Evolutionary conservation across 352 stramenopile species (phyloP).

Genomic region (Pythium rishiriense): DNA sequence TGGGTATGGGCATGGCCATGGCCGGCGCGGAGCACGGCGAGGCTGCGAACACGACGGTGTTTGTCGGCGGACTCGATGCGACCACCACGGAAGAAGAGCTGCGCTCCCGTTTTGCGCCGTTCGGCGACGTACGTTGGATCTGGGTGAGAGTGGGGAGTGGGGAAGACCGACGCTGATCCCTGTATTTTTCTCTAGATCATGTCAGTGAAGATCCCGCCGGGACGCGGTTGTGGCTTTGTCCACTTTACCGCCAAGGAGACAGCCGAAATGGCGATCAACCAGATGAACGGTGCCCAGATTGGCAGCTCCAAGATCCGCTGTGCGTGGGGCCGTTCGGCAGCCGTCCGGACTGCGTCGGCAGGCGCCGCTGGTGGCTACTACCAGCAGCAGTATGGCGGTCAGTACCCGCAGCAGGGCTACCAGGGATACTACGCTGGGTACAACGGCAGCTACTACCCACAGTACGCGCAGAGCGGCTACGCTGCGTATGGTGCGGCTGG

Average conservation of each 20-base stretch:
- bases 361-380: slow-evolving; percentile 42
- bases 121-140: slow-evolving; percentile 79
- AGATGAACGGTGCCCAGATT: slow-evolving; percentile 88
- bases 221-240: slow-evolving; percentile 90
- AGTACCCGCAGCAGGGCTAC: slow-evolving; percentile 39
- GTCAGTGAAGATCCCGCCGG: slow-evolving; percentile 83
- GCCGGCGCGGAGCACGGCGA: slow-evolving; percentile 45
- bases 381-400: slow-evolving; percentile 44
- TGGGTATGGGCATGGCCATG: slow-evolving; percentile 22
- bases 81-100: slow-evolving; percentile 85
- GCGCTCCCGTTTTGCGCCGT: slow-evolving; percentile 68
- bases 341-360: slow-evolving; percentile 36
- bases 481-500: slow-evolving; percentile 35
- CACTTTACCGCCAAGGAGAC: slow-evolving; percentile 83
- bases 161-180: too few relatives aligned
- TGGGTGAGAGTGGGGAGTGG: too few relatives aligned
- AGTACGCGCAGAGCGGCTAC: slow-evolving; percentile 44
- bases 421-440: slow-evolving; percentile 51
- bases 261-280: slow-evolving; percentile 84
- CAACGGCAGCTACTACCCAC: slow-evolving; percentile 52
- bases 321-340: slow-evolving; percentile 85
- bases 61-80: slow-evolving; percentile 88
- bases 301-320: slow-evolving; percentile 83
- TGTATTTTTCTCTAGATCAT: slow-evolving; percentile 51
- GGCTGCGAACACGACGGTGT: slow-evolving; percentile 89